Conservation (phyloP, 257 asterid genomes). For the Solanum chaucha region DNA sequence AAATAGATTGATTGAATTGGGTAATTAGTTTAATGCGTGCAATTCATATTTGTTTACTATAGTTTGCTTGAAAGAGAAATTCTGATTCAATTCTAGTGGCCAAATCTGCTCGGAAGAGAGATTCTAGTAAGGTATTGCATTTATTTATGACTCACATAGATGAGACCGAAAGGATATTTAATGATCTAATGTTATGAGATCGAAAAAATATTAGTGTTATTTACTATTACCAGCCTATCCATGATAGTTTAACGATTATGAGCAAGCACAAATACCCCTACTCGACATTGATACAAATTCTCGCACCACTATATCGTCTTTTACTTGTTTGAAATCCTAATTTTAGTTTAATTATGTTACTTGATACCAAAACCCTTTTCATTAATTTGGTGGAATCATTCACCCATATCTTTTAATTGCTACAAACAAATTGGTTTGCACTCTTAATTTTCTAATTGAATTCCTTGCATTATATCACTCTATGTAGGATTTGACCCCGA, state of each 20-base stretch:
- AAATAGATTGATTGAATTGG: not conserved
- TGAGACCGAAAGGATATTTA: not conserved
- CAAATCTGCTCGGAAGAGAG: not conserved
- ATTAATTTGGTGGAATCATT: not conserved
- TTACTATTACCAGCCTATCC: not conserved
- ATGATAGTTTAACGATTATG: not conserved
- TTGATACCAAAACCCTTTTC: not conserved
- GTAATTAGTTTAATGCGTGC: not conserved
- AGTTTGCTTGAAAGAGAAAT: not conserved
- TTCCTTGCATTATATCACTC: not conserved
- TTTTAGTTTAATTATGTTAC: not conserved
- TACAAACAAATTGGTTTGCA: not conserved
- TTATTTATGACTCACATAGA: not conserved
- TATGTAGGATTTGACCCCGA: not conserved
- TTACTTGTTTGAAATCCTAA: not conserved
- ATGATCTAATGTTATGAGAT: not conserved
- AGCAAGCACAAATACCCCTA: not conserved
- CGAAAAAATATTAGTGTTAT: not conserved
- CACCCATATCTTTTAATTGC: not conserved
- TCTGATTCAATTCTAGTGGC: not conserved
- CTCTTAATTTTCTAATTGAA: not conserved
- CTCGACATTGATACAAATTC: not conserved
- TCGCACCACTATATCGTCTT: no score
- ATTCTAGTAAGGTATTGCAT: not conserved
- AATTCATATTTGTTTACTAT: not conserved